A percentile compares a stretch with the other conserved stretches of the same genome.
phyloP scores from a whole-genome alignment of 345 rosid genomes.

The Gossypium raimondii region DNA sequence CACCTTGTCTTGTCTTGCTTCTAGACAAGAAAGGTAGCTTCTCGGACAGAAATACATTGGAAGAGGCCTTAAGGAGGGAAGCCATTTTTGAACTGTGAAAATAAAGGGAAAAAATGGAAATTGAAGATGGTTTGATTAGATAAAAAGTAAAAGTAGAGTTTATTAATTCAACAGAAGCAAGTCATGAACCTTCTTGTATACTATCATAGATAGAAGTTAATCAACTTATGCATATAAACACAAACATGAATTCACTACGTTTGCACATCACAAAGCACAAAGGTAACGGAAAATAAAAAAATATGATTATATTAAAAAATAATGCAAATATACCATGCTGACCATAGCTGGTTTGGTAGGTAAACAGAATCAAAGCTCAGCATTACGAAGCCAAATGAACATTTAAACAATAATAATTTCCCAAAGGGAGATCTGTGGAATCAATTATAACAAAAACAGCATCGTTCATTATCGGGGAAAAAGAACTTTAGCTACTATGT shows the following conservation, averaged over 20 bases:
- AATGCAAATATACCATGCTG: background rate
- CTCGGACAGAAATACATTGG: slow-evolving; percentile 7
- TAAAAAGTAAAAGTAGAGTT: background rate
- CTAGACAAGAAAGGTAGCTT: slow-evolving; percentile 7
- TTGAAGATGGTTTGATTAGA: background rate
- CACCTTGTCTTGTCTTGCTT: slow-evolving; percentile 8
- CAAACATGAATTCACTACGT: background rate
- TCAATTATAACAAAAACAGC: background rate
- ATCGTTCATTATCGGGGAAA: background rate
- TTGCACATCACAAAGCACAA: background rate
- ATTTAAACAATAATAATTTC: background rate
- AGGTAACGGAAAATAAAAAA: background rate
- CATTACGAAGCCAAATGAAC: background rate
- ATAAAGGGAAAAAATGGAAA: background rate
- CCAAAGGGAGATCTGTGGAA: background rate
- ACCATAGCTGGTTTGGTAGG: background rate
- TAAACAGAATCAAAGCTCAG: background rate
- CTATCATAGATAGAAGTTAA: background rate
- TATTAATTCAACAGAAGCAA: background rate
- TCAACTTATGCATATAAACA: slow-evolving; percentile 5
- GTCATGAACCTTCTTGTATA: background rate
- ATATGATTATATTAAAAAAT: background rate
- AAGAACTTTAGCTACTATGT: background rate
- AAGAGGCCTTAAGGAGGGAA: slow-evolving; percentile 18
- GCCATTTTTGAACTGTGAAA: slow-evolving; percentile 18